These are phyloP conservation scores for Amaranthus tricolor DNA, from an alignment of 179 eudicot species.

Conservation along the genomic window DNA sequence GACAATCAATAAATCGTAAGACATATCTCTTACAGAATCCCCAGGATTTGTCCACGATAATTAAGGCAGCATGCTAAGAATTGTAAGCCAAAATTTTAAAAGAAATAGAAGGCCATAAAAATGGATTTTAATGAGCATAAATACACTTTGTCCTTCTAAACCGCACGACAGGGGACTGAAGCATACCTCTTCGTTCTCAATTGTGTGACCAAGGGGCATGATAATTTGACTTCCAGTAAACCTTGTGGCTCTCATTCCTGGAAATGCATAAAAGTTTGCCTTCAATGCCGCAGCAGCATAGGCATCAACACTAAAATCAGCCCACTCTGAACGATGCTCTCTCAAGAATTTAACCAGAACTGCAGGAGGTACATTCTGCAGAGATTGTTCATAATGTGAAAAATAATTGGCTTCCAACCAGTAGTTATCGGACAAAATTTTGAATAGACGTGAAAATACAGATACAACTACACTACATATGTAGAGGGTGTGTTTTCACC, in stretches of 20 bases:
- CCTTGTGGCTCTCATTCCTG: conserved; percentile 35
- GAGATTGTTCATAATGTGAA: not conserved
- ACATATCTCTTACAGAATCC: not conserved
- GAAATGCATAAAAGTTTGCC: conserved; percentile 34
- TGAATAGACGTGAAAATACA: not conserved
- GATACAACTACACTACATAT: not conserved
- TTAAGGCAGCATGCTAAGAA: not conserved
- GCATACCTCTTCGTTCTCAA: conserved; percentile 49
- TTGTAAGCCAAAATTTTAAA: not conserved
- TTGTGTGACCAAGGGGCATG: conserved; percentile 48
- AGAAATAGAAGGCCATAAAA: not conserved
- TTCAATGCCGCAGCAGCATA: conserved; percentile 44
- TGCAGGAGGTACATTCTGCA: conserved; percentile 51
- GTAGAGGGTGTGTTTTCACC: too few species aligned
- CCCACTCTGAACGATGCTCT: conserved; percentile 64
- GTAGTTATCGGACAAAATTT: not conserved
- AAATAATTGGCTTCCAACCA: not conserved
- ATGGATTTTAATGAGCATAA: not conserved
- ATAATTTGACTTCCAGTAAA: conserved; percentile 43
- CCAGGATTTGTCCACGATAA: not conserved
- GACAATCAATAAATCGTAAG: not conserved
- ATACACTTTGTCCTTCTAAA: too few species aligned
- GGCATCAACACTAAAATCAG: conserved; percentile 48
- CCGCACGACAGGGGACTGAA: too few species aligned
- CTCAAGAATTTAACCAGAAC: conserved; percentile 45